Conservation (phyloP, 2,329 filamentous ascomycete genomes). For the Bipolaris victoriae region DNA sequence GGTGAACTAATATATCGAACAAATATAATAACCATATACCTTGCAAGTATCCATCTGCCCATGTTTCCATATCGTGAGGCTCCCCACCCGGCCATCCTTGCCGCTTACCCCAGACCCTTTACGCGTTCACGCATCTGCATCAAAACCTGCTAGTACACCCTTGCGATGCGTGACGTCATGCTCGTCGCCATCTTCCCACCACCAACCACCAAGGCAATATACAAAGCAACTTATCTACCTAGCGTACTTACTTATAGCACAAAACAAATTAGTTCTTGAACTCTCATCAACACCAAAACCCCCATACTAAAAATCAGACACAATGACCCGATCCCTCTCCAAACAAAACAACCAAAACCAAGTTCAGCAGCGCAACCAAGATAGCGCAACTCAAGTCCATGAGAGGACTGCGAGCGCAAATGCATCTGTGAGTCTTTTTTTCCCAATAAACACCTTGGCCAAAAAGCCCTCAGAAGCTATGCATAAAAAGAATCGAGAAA, state of each 20-base stretch:
- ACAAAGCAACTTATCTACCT: background rate
- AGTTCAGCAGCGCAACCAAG: slow-evolving; percentile 26
- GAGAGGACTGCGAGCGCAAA: slow-evolving; percentile 42
- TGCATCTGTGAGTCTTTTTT: slow-evolving; percentile 32
- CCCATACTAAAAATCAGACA: background rate
- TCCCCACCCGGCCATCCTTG: background rate
- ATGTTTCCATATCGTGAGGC: background rate
- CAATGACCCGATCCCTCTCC: slow-evolving; percentile 32
- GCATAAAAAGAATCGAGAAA: too few relatives aligned
- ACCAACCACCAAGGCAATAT: background rate
- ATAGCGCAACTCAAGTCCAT: slow-evolving; percentile 31
- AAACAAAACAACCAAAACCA: slow-evolving; percentile 27
- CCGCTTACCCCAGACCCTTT: slow-evolving; percentile 5
- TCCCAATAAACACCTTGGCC: too few relatives aligned
- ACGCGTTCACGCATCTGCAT: slow-evolving; percentile 6
- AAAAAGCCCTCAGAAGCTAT: too few relatives aligned
- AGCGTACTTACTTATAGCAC: too few relatives aligned
- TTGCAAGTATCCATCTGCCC: too few relatives aligned
- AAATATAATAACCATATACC: background rate
- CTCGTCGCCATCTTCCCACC: slow-evolving; percentile 6
- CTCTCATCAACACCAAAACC: too few relatives aligned
- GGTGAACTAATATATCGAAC: slow-evolving; percentile 21
- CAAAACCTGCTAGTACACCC: slow-evolving; percentile 14
- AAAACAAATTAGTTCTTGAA: too few relatives aligned
- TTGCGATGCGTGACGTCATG: slow-evolving; percentile 29